Evolutionary conservation across 176 grass and related monocot species (phyloP).

Genomic region (Cenchrus americanus): DNA sequence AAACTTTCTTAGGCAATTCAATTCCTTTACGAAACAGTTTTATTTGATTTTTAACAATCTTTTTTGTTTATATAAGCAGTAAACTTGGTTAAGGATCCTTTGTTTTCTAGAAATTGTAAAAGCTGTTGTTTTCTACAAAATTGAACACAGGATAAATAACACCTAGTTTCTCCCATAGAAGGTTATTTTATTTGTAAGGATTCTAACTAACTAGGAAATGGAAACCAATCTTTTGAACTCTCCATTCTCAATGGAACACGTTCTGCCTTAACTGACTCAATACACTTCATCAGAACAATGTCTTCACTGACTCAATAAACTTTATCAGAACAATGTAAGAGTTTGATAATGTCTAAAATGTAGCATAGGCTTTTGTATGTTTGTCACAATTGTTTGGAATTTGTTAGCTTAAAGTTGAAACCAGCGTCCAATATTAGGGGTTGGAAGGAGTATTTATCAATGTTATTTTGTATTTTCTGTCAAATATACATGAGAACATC

Average conservation of each 20-base stretch:
- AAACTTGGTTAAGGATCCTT: not conserved
- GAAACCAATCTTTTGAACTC: no score
- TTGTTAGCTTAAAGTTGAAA: no score
- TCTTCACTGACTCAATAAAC: no score
- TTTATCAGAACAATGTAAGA: not conserved
- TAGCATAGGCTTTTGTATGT: not conserved
- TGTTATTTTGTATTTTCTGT: not conserved
- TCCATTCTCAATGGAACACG: no score
- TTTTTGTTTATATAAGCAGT: not conserved
- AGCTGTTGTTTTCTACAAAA: not conserved
- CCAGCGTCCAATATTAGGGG: no score
- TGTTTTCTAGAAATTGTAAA: not conserved
- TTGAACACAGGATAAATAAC: not conserved
- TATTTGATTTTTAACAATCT: not conserved
- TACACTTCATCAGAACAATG: not conserved
- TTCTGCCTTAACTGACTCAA: not conserved
- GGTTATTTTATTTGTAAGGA: not conserved
- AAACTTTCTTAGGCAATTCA: not conserved
- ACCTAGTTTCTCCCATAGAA: not conserved
- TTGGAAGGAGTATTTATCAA: not conserved
- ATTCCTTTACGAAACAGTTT: not conserved
- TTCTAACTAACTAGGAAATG: not conserved
- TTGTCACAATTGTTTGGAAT: not conserved
- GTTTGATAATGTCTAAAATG: constrained; percentile 7
- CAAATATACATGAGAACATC: not conserved